Conservation (phyloP, 2,329 filamentous ascomycete species). For the Pseudogymnoascus sp. region DNA sequence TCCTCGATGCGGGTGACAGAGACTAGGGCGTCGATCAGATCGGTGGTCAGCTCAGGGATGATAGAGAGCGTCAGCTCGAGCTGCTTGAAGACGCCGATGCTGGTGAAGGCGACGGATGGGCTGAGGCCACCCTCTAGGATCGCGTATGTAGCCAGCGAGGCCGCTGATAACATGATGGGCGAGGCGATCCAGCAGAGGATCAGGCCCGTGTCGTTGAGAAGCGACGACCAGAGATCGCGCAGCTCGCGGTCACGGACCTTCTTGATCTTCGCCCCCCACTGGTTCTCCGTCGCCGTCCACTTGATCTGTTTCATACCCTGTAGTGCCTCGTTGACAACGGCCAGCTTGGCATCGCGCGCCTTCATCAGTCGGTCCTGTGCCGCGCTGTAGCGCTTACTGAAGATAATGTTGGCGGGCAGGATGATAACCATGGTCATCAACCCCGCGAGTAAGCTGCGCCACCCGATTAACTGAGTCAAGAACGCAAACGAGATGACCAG, state of each 20-base stretch:
- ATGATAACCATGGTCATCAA: slow-evolving; percentile 57
- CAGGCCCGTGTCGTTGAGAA: slow-evolving; percentile 54
- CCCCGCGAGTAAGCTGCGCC: slow-evolving; percentile 60
- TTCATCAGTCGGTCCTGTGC: slow-evolving; percentile 69
- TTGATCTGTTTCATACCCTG: slow-evolving; percentile 80
- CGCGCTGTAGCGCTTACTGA: slow-evolving; percentile 56
- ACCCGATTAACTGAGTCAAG: slow-evolving; percentile 63
- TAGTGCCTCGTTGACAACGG: slow-evolving; percentile 67
- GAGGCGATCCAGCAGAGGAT: slow-evolving; percentile 65
- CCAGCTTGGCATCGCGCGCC: slow-evolving; percentile 66
- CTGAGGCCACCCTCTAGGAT: slow-evolving; percentile 53
- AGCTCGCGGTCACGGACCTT: slow-evolving; percentile 61
- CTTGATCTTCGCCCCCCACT: slow-evolving; percentile 67
- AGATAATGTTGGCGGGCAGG: slow-evolving; percentile 61
- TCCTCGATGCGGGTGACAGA: slow-evolving; percentile 64
- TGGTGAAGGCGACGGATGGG: slow-evolving; percentile 72
- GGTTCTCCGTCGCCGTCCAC: slow-evolving; percentile 66
- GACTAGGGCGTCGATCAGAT: slow-evolving; percentile 65
- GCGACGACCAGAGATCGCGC: slow-evolving; percentile 57
- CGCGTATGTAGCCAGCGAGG: slow-evolving; percentile 63
- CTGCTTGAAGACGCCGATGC: slow-evolving; percentile 66
- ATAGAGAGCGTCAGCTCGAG: slow-evolving; percentile 65
- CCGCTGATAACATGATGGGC: slow-evolving; percentile 65
- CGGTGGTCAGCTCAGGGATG: slow-evolving; percentile 65
- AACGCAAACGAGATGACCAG: slow-evolving; percentile 60